Evolutionary conservation across 495 filamentous ascomycete genomes (phyloP), one percentile per base, ranked within the genome.

Genomic region (Ascodesmis nigricans): DNA sequence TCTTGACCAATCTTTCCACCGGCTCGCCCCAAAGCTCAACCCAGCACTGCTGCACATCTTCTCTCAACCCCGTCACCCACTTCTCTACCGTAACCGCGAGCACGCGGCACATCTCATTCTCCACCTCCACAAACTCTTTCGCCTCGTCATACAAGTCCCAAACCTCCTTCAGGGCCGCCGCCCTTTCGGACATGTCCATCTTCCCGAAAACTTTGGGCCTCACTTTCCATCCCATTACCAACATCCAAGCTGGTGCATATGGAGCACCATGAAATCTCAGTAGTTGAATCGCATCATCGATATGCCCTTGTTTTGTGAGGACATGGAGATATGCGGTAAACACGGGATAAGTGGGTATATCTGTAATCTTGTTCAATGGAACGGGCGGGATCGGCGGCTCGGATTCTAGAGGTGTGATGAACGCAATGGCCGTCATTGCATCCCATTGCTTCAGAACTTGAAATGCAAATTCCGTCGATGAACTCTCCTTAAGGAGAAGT

Each of bases 231-330:
- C 6, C 23, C 11, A 11, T 11, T 11, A 25, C 23, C 11, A 32
- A 33, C 32, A 49, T 50, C 46, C 46, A 50, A 3, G 47, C 42
- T 10, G 46, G 47, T 0, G 29, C 6, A 35, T 45, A 36, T 0
- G 38, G 35, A 50, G 17, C 2, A 6, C 23, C 6, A 25, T 25
- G 6, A 6, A 25, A 6, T 6, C 6, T 25, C 6, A 11, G 23
- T 6, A 6, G 23, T 25, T 25, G 6, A 6, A 25, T 6, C 11
- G 23, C 23, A 25, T 11, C 23, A 25, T 25, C 23, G 20, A 10
- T 5, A 11, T 25, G 19, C 11, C 9, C 9, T 25, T 24, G 33
- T 13, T 9, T 5, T 10, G 13, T 19, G 30, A 33, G 19, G 16
- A 14, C 7, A 10, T 33, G 6, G n/a, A n/a, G n/a, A n/a, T n/a